A percentile compares a stretch with the other conserved stretches of the same genome.
These are phyloP conservation scores for Athelia sp. DNA, from an alignment of 1,284 basidiomycete species.

Conservation along the genomic window DNA sequence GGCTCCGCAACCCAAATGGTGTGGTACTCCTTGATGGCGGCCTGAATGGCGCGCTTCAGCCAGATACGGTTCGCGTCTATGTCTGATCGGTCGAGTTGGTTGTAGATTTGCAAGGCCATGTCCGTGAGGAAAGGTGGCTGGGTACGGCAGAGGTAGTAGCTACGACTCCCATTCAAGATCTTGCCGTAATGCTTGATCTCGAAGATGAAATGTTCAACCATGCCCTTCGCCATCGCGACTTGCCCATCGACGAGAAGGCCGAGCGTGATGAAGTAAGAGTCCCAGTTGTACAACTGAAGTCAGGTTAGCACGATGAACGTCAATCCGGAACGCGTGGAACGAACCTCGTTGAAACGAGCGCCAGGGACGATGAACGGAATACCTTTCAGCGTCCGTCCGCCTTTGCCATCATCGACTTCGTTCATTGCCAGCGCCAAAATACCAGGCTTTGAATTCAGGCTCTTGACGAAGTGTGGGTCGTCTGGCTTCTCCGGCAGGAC, in stretches of 20 bases:
- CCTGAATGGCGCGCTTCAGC: conserved; percentile 93
- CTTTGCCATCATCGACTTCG: conserved; percentile 76
- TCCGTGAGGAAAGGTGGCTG: conserved; percentile 99
- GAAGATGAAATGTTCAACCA: conserved; percentile 98
- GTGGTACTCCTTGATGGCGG: conserved; percentile 98
- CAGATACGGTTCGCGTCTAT: conserved; percentile 81
- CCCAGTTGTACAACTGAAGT: conserved; percentile 81
- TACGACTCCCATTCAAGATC: conserved; percentile 74
- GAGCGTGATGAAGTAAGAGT: conserved; percentile 91
- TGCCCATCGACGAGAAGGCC: conserved; percentile 94
- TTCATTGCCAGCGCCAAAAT: conserved; percentile 96
- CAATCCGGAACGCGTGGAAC: conserved; percentile 22
- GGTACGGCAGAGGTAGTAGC: conserved; percentile 91
- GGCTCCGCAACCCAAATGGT: conserved; percentile 95
- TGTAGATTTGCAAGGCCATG: conserved; percentile 97
- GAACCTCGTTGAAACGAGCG: conserved; percentile 94
- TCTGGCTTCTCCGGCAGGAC: conserved; percentile 83
- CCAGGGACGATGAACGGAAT: conserved; percentile 97
- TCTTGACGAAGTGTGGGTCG: conserved; percentile 87
- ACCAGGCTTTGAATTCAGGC: conserved; percentile 90
- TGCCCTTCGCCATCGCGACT: conserved; percentile 90
- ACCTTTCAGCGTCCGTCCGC: conserved; percentile 81
- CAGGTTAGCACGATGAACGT: conserved; percentile 7
- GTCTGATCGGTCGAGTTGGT: conserved; percentile 86
- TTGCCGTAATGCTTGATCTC: conserved; percentile 98